These are phyloP conservation scores for Crithidia fasciculata DNA, from an alignment of 208 protist genomes.

Conservation along the genomic window DNA sequence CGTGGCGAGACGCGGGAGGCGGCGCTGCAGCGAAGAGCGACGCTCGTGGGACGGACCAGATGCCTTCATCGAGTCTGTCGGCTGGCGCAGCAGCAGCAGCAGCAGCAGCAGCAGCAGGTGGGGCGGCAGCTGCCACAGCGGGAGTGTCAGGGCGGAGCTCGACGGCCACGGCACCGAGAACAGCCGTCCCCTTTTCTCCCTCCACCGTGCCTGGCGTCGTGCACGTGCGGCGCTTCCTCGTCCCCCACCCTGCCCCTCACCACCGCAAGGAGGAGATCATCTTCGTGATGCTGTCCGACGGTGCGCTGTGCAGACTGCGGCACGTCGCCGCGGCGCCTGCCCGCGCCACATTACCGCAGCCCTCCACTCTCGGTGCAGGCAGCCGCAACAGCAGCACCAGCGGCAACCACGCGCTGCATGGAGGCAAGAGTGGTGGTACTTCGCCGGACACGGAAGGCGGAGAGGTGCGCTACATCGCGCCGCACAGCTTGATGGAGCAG, in stretches of 20 bases:
- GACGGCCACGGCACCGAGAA: background rate
- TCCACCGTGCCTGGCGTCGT: slow-evolving; percentile 19
- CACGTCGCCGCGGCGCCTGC: slow-evolving; percentile 6
- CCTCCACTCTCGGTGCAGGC: too few relatives aligned
- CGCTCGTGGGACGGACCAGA: too few relatives aligned
- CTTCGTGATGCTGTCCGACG: slow-evolving; percentile 66
- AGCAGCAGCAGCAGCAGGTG: background rate
- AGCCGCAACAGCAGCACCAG: background rate
- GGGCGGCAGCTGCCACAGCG: background rate
- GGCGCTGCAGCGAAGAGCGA: too few relatives aligned
- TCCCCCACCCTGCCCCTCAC: slow-evolving; percentile 28
- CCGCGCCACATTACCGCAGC: background rate
- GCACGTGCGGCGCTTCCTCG: slow-evolving; percentile 24
- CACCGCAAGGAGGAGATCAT: slow-evolving; percentile 59
- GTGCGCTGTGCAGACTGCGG: slow-evolving; percentile 50
- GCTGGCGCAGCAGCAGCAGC: background rate
- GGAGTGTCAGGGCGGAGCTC: background rate
- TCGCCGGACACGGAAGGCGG: background rate
- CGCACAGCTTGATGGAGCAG: slow-evolving; percentile 74
- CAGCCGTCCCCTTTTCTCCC: slow-evolving; percentile 2
- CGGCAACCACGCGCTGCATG: background rate
- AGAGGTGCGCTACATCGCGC: slow-evolving; percentile 30
- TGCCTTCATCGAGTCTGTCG: too few relatives aligned
- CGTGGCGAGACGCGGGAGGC: too few relatives aligned
- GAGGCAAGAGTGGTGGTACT: background rate